Conservation (phyloP, 2,329 filamentous ascomycete genomes). For the Monilinia vaccinii-corymbosi region DNA sequence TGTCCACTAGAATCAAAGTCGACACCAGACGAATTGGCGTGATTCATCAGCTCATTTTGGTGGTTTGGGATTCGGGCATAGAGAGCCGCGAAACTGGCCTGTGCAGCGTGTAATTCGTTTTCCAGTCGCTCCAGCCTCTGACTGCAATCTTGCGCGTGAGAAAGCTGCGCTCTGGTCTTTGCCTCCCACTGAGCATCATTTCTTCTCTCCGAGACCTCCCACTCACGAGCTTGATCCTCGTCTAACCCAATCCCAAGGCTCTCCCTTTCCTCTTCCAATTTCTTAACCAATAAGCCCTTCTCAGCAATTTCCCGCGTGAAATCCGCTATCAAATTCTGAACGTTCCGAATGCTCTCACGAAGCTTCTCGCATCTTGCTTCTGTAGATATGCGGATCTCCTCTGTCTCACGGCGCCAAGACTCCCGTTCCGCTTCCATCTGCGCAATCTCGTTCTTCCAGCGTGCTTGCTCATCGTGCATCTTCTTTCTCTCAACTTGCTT, state of each 20-base stretch:
- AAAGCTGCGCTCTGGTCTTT: conserved; percentile 21
- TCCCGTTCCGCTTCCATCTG: conserved; percentile 49
- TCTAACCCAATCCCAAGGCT: conserved; percentile 52
- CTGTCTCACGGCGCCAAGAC: conserved; percentile 45
- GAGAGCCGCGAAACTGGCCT: conserved; percentile 15
- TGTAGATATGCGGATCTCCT: conserved; percentile 41
- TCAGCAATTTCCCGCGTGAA: conserved; percentile 67
- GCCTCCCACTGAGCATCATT: conserved; percentile 28
- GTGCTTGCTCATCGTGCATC: conserved; percentile 58
- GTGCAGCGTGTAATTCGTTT: conserved; percentile 16
- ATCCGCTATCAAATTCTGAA: conserved; percentile 46
- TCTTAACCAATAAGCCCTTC: conserved; percentile 61
- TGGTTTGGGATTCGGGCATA: conserved; percentile 21
- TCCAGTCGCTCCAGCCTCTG: conserved; percentile 23
- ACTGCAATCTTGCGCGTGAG: conserved; percentile 18
- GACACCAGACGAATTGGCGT: conserved; percentile 28
- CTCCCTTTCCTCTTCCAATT: conserved; percentile 62
- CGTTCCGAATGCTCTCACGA: conserved; percentile 44
- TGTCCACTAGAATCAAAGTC: conserved; percentile 26
- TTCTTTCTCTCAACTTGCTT: conserved; percentile 61
- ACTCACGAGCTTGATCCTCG: conserved; percentile 36
- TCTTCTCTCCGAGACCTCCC: conserved; percentile 24
- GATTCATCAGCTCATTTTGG: conserved; percentile 25
- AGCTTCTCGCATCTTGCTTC: conserved; percentile 44
- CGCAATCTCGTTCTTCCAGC: conserved; percentile 56